phyloP scores from a whole-genome alignment of 2,329 filamentous ascomycete species.

The Trichoderma arundinaceum region DNA sequence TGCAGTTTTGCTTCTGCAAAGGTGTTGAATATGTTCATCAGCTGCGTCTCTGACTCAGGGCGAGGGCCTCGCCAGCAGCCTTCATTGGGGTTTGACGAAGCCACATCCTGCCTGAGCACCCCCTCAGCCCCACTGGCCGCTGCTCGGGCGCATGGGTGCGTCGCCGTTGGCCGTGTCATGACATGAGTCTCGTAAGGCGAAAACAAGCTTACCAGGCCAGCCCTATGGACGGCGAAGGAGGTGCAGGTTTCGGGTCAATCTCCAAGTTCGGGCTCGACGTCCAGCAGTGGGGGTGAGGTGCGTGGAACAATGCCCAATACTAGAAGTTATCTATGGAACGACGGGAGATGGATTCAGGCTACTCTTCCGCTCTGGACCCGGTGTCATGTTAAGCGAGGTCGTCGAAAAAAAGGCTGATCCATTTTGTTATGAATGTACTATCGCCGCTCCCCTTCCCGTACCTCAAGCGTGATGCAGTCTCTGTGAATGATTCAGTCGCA shows the following conservation, averaged over 20 bases:
- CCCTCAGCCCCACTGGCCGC: background rate
- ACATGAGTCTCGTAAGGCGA: background rate
- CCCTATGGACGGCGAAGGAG: conserved; percentile 16
- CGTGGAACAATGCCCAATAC: too few relatives aligned
- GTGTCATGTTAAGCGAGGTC: conserved; percentile 18
- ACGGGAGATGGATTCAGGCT: conserved; percentile 23
- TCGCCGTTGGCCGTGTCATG: conserved; percentile 4
- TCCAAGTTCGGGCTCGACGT: conserved; percentile 14
- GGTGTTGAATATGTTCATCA: background rate
- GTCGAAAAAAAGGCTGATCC: conserved; percentile 16
- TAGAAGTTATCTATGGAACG: background rate
- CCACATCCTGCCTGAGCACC: background rate
- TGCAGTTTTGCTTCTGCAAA: background rate
- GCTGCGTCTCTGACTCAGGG: conserved; percentile 20
- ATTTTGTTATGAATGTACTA: conserved; percentile 19
- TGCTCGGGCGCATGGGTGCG: background rate
- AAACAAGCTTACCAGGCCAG: conserved; percentile 22
- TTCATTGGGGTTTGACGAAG: background rate
- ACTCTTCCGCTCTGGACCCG: conserved; percentile 18
- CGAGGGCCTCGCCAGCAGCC: background rate
- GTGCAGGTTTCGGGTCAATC: conserved; percentile 21
- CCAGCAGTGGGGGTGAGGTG: conserved; percentile 5
- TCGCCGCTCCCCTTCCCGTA: conserved; percentile 17
- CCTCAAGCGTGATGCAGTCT: conserved; percentile 4
- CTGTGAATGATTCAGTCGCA: conserved; percentile 15